Conservation (phyloP, 495 filamentous ascomycete genomes). For the Penicillium argentinense region DNA sequence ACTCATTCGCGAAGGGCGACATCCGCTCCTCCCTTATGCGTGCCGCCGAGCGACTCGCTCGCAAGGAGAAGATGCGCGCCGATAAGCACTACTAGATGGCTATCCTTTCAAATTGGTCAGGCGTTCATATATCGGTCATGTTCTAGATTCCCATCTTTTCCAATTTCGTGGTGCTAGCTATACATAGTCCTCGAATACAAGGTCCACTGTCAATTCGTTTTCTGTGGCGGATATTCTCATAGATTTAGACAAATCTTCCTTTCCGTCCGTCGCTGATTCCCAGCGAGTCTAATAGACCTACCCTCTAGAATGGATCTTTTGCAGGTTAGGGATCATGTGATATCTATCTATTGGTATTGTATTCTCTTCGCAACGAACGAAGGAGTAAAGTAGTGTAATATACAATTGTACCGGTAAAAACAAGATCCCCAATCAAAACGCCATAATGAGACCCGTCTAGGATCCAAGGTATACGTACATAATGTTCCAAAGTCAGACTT, state of each 20-base stretch:
- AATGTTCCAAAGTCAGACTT: too few relatives aligned
- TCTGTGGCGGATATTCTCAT: too few relatives aligned
- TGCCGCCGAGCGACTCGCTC: conserved; percentile 70
- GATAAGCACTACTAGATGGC: conserved; percentile 36
- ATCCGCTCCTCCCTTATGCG: conserved; percentile 74
- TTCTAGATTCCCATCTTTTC: conserved; percentile 18
- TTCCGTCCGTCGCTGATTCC: too few relatives aligned
- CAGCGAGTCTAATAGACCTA: too few relatives aligned
- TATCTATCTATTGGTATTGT: conserved; percentile 13
- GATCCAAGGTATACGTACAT: background rate
- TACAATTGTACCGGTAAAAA: too few relatives aligned
- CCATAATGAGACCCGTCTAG: background rate
- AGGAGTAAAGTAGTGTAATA: conserved; percentile 12
- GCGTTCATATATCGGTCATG: conserved; percentile 9
- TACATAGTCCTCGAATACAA: too few relatives aligned
- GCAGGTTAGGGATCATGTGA: too few relatives aligned
- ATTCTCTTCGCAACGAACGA: background rate
- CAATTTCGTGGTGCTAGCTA: conserved; percentile 2
- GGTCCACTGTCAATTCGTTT: too few relatives aligned
- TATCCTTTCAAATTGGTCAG: conserved; percentile 10
- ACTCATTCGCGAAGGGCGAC: conserved; percentile 79
- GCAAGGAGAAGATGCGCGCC: conserved; percentile 64
- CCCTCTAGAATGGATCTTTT: too few relatives aligned
- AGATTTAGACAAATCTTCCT: too few relatives aligned
- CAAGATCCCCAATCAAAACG: background rate